Percentiles rank a stretch among this genome's conserved stretches.
Evolutionary conservation across 305 asterid genomes (phyloP).

Genomic region (Fraxinus xanthoxyloides): DNA sequence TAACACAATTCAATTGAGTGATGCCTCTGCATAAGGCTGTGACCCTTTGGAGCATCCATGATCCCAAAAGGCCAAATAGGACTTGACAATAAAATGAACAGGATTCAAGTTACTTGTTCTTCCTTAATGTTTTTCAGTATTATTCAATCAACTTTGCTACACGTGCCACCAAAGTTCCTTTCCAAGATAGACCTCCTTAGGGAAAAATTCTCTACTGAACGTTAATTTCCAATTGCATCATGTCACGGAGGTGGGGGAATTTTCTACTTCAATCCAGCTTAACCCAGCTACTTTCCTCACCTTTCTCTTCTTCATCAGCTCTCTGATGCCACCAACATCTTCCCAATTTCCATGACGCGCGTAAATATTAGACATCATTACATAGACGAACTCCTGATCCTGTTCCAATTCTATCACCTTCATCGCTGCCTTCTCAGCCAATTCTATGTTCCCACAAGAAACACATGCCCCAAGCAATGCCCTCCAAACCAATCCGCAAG

Average conservation of each 20-base stretch:
- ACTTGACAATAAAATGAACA: not conserved
- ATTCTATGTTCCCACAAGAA: conserved; percentile 42
- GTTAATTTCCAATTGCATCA: not conserved
- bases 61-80: not conserved
- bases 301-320: conserved; percentile 53
- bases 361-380: conserved; percentile 61
- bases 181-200: not conserved
- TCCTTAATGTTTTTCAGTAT: not conserved
- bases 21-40: not conserved
- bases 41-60: not conserved
- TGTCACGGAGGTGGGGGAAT: not conserved
- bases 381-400: conserved; percentile 55
- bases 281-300: conserved; percentile 49
- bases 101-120: not conserved
- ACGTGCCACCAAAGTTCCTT: not conserved
- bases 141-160: not conserved
- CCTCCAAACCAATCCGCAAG: conserved; percentile 61
- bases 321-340: conserved; percentile 45
- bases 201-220: not conserved
- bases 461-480: conserved; percentile 64
- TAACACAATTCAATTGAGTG: not conserved
- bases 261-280: conserved; percentile 63
- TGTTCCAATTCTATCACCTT: conserved; percentile 55
- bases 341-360: conserved; percentile 28
- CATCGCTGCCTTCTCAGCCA: conserved; percentile 55